phyloP scores from a whole-genome alignment of 805 yeast species.

The Wickerhamiella azymoides region DNA sequence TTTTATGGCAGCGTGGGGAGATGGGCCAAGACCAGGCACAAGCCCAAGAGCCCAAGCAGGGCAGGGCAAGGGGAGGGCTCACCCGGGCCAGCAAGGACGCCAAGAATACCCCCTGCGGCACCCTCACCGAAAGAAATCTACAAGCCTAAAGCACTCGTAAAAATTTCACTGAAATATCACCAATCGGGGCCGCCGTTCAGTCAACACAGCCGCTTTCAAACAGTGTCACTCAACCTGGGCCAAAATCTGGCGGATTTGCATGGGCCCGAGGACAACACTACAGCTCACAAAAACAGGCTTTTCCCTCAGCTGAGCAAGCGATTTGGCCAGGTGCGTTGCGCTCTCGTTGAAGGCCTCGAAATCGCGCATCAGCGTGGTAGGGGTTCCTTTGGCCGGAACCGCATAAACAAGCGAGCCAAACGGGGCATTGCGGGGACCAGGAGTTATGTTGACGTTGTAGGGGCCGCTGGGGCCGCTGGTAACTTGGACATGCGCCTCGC shows the following conservation, averaged over 20 bases:
- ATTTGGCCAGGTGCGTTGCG: slow-evolving; percentile 12
- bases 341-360: slow-evolving; percentile 12
- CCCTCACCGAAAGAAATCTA: no score
- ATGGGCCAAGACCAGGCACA: no score
- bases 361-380: slow-evolving; percentile 11
- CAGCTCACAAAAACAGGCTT: slow-evolving; percentile 18
- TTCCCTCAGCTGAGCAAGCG: slow-evolving; percentile 12
- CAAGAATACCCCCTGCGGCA: no score
- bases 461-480: slow-evolving; percentile 7
- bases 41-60: no score
- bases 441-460: slow-evolving; percentile 11
- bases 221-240: not conserved
- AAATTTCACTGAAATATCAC: not conserved
- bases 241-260: not conserved
- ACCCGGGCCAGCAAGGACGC: no score
- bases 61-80: no score
- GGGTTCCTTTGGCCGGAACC: slow-evolving; percentile 3
- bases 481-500: not conserved
- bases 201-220: no score
- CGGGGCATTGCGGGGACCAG: not conserved
- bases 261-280: slow-evolving; percentile 7
- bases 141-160: no score
- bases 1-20: no score
- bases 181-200: no score
- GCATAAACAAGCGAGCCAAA: slow-evolving; percentile 20